A percentile compares a stretch with the other conserved stretches of the same genome.
These are phyloP conservation scores for Coprinopsis cinerea DNA, from an alignment of 768 basidiomycete species.

Conservation along the genomic window DNA sequence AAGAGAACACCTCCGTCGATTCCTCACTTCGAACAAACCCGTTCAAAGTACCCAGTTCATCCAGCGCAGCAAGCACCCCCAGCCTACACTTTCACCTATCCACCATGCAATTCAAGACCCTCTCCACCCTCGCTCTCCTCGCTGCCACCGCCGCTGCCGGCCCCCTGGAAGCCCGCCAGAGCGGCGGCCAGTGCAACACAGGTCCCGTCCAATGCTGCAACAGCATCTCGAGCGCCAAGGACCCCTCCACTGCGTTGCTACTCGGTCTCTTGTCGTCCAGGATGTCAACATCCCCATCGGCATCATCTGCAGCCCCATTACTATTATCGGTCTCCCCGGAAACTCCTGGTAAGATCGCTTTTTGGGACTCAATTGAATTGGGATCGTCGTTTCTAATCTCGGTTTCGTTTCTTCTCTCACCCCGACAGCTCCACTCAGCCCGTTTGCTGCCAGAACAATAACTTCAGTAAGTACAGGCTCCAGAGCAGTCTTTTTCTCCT, in stretches of 20 bases:
- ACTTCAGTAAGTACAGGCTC: too few relatives aligned
- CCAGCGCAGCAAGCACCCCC: background rate
- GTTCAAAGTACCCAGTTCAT: conserved; percentile 10
- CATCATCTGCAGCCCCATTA: conserved; percentile 15
- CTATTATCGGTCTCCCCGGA: conserved; percentile 12
- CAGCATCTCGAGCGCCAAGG: conserved; percentile 8
- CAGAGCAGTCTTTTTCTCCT: too few relatives aligned
- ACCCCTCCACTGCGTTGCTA: conserved; percentile 1
- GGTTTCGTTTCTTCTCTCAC: too few relatives aligned
- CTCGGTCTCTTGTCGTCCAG: conserved; percentile 10
- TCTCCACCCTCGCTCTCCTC: conserved; percentile 5
- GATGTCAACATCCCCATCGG: conserved; percentile 11
- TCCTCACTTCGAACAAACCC: conserved; percentile 3
- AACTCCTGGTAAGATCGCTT: too few relatives aligned
- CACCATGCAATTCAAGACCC: conserved; percentile 8
- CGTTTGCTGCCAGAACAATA: too few relatives aligned
- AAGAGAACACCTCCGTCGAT: too few relatives aligned
- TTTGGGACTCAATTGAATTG: too few relatives aligned
- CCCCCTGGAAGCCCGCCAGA: background rate
- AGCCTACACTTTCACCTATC: background rate
- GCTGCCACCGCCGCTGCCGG: background rate
- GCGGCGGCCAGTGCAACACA: conserved; percentile 22
- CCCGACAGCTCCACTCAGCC: too few relatives aligned
- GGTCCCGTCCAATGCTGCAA: conserved; percentile 20
- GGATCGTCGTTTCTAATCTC: too few relatives aligned